Evolutionary conservation across 2,329 filamentous ascomycete species (phyloP), one percentile per base, ranked within the genome.

Genomic region (Aspergillus sp.): DNA sequence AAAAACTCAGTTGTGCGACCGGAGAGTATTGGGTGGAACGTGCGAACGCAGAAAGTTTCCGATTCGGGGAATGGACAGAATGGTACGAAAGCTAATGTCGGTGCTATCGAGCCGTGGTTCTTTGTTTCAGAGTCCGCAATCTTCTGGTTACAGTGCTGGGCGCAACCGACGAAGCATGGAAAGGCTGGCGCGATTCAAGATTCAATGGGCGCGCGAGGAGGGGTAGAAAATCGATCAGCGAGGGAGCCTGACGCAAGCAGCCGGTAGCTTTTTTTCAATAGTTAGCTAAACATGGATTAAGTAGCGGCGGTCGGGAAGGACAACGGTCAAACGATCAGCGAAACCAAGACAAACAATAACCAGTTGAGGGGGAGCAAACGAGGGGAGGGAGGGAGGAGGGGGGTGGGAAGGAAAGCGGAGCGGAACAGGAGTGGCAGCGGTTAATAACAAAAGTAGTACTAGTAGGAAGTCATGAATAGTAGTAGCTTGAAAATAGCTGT

Each of bases 321-420:
- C 39, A 59, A 53, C 54, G 28, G 55, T 63, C 58, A 41, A 59
- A 48, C 56, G 47, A 57, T 60, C 48, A 32, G 21, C 32, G 55
- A 58, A 28, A 55, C 36, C 49, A 50, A 55, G n/a, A 53, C 30
- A 30, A 15, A 52, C 19, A 21, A 32, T 21, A 13, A 19, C 38
- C 52, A 32, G 21, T 17, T 38, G 51, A 15, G 48, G 36, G n/a
- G 55, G 48, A 49, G 10, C 32, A 38, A 57, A 53, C 23, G 52
- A 49, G 21, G 49, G 32, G 30, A 54, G 60, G 54, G 38, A 55
- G 25, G 36, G 30, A 53, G 43, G 50, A 55, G 47, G 45, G 50
- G 48, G 15, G 39, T 13, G 58, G 51, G 28, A 21, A 43, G 51
- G 58, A 55, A 39, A 30, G 36, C 48, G 12, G 30, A 45, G 43